Evolutionary conservation across 768 basidiomycete genomes (phyloP).

Genomic region (Lentinus tigrinus): DNA sequence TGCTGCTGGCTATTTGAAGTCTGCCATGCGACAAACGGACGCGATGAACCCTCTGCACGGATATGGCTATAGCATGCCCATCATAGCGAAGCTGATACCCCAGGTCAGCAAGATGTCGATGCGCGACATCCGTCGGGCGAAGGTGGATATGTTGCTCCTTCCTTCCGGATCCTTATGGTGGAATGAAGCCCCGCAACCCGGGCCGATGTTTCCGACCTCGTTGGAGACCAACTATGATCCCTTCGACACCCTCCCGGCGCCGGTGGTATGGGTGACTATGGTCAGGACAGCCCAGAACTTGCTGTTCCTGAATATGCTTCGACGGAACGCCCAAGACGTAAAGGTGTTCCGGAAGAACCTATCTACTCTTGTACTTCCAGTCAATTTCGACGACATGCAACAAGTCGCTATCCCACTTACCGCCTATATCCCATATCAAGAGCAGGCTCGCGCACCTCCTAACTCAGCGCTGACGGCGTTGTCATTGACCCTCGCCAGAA

Average conservation of each 20-base stretch:
- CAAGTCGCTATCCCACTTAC: slow-evolving; percentile 45
- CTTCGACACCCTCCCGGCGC: slow-evolving; percentile 35
- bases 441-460: neutral
- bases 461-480: slow-evolving; percentile 37
- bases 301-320: slow-evolving; percentile 62
- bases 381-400: slow-evolving; percentile 37
- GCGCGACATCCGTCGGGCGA: slow-evolving; percentile 70
- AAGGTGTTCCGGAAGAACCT: slow-evolving; percentile 66
- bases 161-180: slow-evolving; percentile 77
- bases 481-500: slow-evolving; percentile 64
- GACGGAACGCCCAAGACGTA: slow-evolving; percentile 66
- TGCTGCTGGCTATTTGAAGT: slow-evolving; percentile 66
- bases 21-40: slow-evolving; percentile 43
- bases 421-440: slow-evolving; percentile 15
- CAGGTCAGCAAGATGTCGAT: slow-evolving; percentile 74
- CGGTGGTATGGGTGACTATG: slow-evolving; percentile 55
- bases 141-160: slow-evolving; percentile 65
- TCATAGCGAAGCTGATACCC: slow-evolving; percentile 55
- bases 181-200: slow-evolving; percentile 47
- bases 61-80: slow-evolving; percentile 54
- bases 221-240: slow-evolving; percentile 25
- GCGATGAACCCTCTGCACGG: slow-evolving; percentile 43
- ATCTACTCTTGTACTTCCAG: slow-evolving; percentile 57
- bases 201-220: slow-evolving; percentile 61
- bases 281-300: slow-evolving; percentile 72